Conservation (phyloP, 108 stramenopile species). For the Fistulifera pelliculosa region DNA sequence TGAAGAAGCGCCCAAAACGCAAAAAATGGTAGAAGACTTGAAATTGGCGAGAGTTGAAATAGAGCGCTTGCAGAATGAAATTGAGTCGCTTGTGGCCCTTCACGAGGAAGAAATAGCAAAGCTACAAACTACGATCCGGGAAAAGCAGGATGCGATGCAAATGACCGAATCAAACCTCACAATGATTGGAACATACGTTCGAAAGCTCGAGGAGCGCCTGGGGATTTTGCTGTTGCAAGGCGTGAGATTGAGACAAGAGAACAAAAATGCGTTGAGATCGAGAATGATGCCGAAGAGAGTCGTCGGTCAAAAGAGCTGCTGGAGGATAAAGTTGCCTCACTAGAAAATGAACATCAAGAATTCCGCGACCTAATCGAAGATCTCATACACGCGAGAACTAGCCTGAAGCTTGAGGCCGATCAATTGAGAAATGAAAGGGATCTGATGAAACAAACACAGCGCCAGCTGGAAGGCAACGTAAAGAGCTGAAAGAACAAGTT, state of each 20-base stretch:
- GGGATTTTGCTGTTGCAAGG: constrained; percentile 5
- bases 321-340: constrained; percentile 24
- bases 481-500: background rate
- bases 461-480: background rate
- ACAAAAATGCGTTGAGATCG: constrained; percentile 5
- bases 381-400: constrained; percentile 42
- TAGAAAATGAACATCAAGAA: constrained; percentile 42
- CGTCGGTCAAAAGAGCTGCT: constrained; percentile 25
- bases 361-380: constrained; percentile 54
- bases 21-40: constrained; percentile 52
- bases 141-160: constrained; percentile 5
- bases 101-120: background rate
- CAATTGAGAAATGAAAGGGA: background rate
- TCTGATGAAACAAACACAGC: background rate
- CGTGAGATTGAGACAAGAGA: constrained; percentile 8
- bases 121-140: background rate
- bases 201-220: constrained; percentile 15
- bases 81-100: background rate
- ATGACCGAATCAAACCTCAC: constrained; percentile 6
- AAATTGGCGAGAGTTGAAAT: constrained; percentile 36
- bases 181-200: constrained; percentile 8
- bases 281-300: constrained; percentile 16
- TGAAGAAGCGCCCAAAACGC: constrained; percentile 63
- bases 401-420: constrained; percentile 19
- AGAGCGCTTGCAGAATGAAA: constrained; percentile 22